Evolutionary conservation across 2,329 filamentous ascomycete genomes (phyloP), one percentile per base, ranked within the genome.

Genomic region (Fusarium sp.): DNA sequence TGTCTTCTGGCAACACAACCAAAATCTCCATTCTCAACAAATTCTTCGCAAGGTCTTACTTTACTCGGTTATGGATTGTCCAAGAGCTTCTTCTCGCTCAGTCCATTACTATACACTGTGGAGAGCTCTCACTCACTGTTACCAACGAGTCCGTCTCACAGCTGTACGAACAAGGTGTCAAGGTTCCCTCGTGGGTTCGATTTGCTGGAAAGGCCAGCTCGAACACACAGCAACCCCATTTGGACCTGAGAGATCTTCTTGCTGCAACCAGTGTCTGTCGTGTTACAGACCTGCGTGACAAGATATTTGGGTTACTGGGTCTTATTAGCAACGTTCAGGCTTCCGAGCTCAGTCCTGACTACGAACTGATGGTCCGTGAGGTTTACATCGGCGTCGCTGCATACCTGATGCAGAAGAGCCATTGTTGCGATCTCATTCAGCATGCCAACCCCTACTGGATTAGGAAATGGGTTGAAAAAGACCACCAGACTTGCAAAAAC

Each of bases 381-480:
- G 48, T 51, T 9, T 51, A 37, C 10, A 16, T 37, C 4, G 48
- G 48, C 0, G n/a, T 51, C 3, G 31, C 31, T 11, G 2, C 48
- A 12, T 51, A 51, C 12, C n/a, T 51, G 0, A 51, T 51, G 0
- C n/a, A 51, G 4, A 16, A 51, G 3, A 2, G 1, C 14, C 48
- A 37, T 2, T 37, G n/a, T 5, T 37, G 31, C 31, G 12, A 51
- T 16, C 6, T 51, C 3, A 25, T 37, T 37, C 31, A 35, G 12
- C 11, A 35, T 3, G 12, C n/a, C 2, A 35, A 33, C 12, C 29
- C 46, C 11, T 25, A 35, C n/a, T 25, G 46, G 46, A 0, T 5
- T 16, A 33, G 1, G 3, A 3, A 7, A 1, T 27, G 9, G 44
- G 0, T 7, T 45, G 5, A 0, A 0, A 15, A 7, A 3, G 4